phyloP scores from a whole-genome alignment of 139 green algal species.

The Chlorella sp. region DNA sequence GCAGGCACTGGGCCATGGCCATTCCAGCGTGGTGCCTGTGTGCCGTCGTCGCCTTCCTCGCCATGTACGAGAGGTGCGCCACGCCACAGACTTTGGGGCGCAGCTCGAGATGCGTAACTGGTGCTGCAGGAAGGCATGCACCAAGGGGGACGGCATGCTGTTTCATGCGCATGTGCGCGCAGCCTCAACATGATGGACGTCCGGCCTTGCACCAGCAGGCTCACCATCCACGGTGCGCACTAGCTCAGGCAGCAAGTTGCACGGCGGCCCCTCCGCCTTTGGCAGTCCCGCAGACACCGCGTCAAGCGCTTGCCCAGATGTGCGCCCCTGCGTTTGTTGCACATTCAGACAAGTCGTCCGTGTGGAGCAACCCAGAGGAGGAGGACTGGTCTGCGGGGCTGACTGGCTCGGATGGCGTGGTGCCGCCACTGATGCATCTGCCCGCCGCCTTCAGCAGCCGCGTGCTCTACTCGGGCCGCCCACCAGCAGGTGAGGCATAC shows the following conservation, averaged over 20 bases:
- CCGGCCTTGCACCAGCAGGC: not conserved
- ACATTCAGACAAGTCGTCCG: too few species aligned
- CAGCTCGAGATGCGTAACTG: too few species aligned
- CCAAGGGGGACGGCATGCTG: too few species aligned
- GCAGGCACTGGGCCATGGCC: not conserved
- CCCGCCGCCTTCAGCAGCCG: not conserved
- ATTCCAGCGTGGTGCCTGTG: not conserved
- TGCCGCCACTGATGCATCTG: not conserved
- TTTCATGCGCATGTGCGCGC: not conserved
- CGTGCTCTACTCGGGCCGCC: not conserved
- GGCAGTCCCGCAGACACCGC: too few species aligned
- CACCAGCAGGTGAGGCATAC: not conserved
- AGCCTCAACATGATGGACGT: not conserved
- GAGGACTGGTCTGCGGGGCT: too few species aligned
- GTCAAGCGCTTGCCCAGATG: too few species aligned
- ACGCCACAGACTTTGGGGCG: too few species aligned
- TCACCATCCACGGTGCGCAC: not conserved
- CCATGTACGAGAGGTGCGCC: not conserved
- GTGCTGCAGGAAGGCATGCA: too few species aligned
- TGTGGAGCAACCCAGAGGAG: too few species aligned
- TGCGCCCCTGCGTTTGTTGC: too few species aligned
- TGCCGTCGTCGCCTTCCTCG: not conserved
- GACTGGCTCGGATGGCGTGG: too few species aligned
- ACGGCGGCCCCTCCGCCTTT: too few species aligned
- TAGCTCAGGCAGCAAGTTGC: not conserved